Evolutionary conservation across 2,329 filamentous ascomycete genomes (phyloP).

Genomic region (Scedosporium minutisporum): DNA sequence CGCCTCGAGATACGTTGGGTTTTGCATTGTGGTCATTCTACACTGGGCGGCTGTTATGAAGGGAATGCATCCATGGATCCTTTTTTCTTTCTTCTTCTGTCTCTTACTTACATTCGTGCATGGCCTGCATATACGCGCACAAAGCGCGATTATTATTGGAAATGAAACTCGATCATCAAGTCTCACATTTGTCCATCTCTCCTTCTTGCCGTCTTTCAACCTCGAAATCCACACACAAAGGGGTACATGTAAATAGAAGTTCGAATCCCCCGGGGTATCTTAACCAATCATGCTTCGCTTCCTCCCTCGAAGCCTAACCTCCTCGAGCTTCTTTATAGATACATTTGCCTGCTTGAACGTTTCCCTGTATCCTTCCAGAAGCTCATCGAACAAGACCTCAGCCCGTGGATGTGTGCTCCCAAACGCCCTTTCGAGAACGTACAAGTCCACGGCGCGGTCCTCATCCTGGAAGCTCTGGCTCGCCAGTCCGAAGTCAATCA

Average conservation of each 20-base stretch:
- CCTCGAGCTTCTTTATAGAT: constrained; percentile 75
- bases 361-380: constrained; percentile 64
- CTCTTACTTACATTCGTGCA: neutral
- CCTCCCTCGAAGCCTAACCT: constrained; percentile 84
- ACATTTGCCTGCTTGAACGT: constrained; percentile 65
- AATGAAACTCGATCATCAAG: neutral
- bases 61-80: neutral
- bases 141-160: neutral
- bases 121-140: neutral
- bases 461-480: constrained; percentile 75
- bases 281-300: constrained; percentile 96
- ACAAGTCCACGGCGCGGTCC: constrained; percentile 89
- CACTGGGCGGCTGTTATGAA: neutral
- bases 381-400: constrained; percentile 62
- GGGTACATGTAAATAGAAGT: too few species aligned
- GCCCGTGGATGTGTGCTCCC: constrained; percentile 86
- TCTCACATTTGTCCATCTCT: neutral
- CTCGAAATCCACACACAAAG: too few species aligned
- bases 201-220: neutral
- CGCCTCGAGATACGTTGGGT: neutral
- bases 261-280: neutral
- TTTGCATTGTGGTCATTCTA: neutral
- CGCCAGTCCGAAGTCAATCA: constrained; percentile 93
- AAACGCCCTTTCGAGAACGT: constrained; percentile 91
- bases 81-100: neutral